phyloP scores from a whole-genome alignment of 345 rosid species.

The Salix caprea region DNA sequence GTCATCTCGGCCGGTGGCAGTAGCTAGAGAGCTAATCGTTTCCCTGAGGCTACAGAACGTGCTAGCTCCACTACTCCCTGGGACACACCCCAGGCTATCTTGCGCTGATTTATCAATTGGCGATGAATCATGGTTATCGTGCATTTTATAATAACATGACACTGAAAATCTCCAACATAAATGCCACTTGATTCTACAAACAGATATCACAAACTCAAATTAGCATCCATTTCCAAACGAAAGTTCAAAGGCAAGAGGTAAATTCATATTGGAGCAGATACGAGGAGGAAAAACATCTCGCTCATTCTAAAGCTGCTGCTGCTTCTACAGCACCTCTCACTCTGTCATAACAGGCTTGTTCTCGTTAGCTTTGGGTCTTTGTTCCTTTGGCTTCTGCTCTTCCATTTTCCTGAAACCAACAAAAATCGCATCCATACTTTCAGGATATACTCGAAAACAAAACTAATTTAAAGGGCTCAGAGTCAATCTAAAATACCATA shows the following conservation, averaged over 20 bases:
- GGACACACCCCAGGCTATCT: too few relatives aligned
- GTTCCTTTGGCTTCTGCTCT: conserved; percentile 95
- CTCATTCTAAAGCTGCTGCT: conserved; percentile 1
- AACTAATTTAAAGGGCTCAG: background rate
- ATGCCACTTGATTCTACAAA: background rate
- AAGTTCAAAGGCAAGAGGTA: background rate
- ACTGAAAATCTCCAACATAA: too few relatives aligned
- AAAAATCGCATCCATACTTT: background rate
- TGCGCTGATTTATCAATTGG: too few relatives aligned
- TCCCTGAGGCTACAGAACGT: too few relatives aligned
- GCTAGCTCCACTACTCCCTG: too few relatives aligned
- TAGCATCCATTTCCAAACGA: background rate
- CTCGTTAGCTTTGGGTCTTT: conserved; percentile 83
- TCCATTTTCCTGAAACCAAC: conserved; percentile 61
- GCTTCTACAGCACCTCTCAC: conserved; percentile 18
- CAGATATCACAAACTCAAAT: background rate
- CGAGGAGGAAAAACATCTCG: conserved; percentile 11
- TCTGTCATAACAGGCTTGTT: conserved; percentile 97
- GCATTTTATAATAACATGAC: too few relatives aligned
- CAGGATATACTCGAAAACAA: background rate
- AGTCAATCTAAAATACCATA: background rate
- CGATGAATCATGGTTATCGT: too few relatives aligned
- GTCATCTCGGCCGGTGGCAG: background rate
- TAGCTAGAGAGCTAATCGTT: too few relatives aligned
- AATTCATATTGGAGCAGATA: conserved; percentile 5